Percentiles rank a stretch among this genome's conserved stretches.
Conservation (phyloP, 139 green algal genomes). For the Chlamydomonas applanata region DNA sequence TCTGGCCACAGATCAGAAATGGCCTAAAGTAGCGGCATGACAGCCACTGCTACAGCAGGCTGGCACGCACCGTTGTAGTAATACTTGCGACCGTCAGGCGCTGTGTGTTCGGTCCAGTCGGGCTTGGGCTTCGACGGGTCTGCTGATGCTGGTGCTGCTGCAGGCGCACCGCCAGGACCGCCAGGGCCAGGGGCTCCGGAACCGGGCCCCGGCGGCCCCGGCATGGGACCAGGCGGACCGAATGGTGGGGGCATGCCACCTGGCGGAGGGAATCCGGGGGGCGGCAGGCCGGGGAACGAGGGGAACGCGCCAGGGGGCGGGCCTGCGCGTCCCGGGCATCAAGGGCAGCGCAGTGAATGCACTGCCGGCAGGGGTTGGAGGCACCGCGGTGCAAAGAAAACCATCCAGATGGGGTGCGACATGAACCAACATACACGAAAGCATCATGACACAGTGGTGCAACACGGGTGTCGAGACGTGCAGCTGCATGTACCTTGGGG, state of each 20-base stretch:
- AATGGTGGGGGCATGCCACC: slow-evolving; percentile 7
- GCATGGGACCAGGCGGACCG: background rate
- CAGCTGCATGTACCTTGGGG: background rate
- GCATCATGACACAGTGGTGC: too few relatives aligned
- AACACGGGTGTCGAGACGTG: too few relatives aligned
- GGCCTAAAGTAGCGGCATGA: too few relatives aligned
- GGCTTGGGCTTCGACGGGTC: slow-evolving; percentile 21
- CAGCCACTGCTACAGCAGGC: too few relatives aligned
- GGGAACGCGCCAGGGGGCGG: background rate
- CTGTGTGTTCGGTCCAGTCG: slow-evolving; percentile 89
- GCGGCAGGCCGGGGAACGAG: background rate
- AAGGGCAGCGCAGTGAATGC: too few relatives aligned
- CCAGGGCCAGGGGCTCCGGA: background rate
- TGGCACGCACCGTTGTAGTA: slow-evolving; percentile 78
- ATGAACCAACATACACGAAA: too few relatives aligned
- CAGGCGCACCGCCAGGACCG: background rate
- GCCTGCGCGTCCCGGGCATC: too few relatives aligned
- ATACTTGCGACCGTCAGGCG: slow-evolving; percentile 88
- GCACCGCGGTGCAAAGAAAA: too few relatives aligned
- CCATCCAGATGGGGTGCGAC: too few relatives aligned
- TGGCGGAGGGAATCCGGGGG: slow-evolving; percentile 17
- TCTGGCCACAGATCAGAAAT: too few relatives aligned
- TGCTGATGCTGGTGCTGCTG: slow-evolving; percentile 10
- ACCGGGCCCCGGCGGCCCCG: background rate
- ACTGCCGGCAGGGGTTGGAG: too few relatives aligned